These are phyloP conservation scores for Fusarium nodosum DNA, from an alignment of 2,329 filamentous ascomycete genomes.

Conservation along the genomic window DNA sequence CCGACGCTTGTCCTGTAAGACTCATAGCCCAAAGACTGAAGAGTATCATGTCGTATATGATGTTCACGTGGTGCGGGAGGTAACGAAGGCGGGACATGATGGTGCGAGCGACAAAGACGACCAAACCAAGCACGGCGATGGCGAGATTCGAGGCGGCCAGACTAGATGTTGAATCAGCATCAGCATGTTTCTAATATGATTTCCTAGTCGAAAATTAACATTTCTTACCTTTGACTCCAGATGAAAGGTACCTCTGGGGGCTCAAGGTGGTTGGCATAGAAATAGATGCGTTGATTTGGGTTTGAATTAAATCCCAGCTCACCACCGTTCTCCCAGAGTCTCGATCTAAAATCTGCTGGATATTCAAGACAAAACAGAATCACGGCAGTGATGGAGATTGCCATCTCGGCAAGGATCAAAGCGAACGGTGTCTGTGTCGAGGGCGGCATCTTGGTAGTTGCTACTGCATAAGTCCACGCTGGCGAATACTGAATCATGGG, in stretches of 20 bases:
- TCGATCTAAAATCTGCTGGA: slow-evolving; percentile 43
- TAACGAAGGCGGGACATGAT: slow-evolving; percentile 44
- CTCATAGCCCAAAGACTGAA: slow-evolving; percentile 49
- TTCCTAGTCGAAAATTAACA: fast-evolving
- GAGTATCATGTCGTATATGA: slow-evolving; percentile 51
- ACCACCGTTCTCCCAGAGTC: slow-evolving; percentile 50
- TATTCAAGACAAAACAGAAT: slow-evolving; percentile 47
- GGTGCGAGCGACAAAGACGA: slow-evolving; percentile 48
- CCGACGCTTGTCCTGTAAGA: slow-evolving; percentile 39
- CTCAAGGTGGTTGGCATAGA: slow-evolving; percentile 51
- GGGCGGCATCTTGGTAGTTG: slow-evolving; percentile 29
- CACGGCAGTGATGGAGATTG: slow-evolving; percentile 19
- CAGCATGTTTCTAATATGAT: not conserved
- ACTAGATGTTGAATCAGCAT: slow-evolving; percentile 31
- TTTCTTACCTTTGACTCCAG: slow-evolving; percentile 48
- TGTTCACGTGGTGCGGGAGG: slow-evolving; percentile 43
- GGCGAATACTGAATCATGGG: not conserved
- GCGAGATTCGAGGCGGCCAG: slow-evolving; percentile 50
- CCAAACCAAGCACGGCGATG: slow-evolving; percentile 50
- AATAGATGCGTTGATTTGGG: slow-evolving; percentile 50
- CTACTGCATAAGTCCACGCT: not conserved
- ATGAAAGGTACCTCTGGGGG: slow-evolving; percentile 49
- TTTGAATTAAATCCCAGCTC: slow-evolving; percentile 52
- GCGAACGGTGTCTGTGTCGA: slow-evolving; percentile 18
- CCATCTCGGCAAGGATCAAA: slow-evolving; percentile 42